A percentile compares a stretch with the other conserved stretches of the same genome.
Conservation (phyloP, 2,329 filamentous ascomycete species). For the Ophiostoma sp. region DNA sequence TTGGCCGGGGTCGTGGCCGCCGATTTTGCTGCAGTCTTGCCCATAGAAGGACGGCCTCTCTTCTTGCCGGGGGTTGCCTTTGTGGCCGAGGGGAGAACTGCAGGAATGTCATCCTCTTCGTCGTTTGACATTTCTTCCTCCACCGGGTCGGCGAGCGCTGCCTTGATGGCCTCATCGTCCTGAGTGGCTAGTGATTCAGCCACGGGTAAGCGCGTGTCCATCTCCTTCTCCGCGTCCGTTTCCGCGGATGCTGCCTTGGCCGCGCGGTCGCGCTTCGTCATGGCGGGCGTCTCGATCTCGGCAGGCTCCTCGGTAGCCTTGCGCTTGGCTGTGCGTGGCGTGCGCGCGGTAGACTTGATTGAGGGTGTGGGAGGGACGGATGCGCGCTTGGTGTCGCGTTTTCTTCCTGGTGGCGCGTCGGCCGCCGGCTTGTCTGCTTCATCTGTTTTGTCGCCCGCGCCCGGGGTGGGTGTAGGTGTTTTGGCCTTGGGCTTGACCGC, state of each 20-base stretch:
- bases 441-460: background rate
- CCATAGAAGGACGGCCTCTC: slow-evolving; percentile 13
- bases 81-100: background rate
- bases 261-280: slow-evolving; percentile 26
- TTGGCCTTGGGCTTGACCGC: slow-evolving; percentile 14
- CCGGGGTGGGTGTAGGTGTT: background rate
- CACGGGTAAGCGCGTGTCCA: background rate
- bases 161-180: background rate
- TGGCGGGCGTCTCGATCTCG: slow-evolving; percentile 15
- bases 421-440: background rate
- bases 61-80: slow-evolving; percentile 12
- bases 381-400: background rate
- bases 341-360: slow-evolving; percentile 8
- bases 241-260: background rate
- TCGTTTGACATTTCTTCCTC: background rate
- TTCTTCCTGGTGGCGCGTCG: background rate
- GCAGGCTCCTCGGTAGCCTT: slow-evolving; percentile 28
- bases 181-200: background rate
- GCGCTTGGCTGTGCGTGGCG: slow-evolving; percentile 28
- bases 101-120: slow-evolving; percentile 10
- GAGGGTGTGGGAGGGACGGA: background rate
- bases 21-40: slow-evolving; percentile 13
- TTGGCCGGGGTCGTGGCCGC: background rate
- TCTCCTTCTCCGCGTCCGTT: background rate
- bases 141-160: background rate